These are phyloP conservation scores for Auxenochlorella pyrenoidosa DNA, from an alignment of 139 green algal species.

Conservation along the genomic window DNA sequence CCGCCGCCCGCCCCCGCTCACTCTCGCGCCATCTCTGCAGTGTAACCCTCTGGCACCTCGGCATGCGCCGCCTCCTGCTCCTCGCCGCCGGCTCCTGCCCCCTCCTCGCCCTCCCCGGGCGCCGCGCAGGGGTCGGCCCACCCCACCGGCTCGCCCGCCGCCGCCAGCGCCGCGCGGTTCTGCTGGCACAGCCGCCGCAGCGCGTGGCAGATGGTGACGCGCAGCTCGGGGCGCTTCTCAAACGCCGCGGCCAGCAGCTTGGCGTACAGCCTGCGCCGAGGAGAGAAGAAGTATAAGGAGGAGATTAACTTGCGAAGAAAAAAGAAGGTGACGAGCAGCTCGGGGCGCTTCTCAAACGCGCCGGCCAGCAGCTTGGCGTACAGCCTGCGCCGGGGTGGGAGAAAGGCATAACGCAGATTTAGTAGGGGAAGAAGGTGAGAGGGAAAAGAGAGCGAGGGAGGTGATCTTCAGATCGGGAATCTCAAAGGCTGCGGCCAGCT, in stretches of 20 bases:
- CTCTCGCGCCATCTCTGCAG: constrained; percentile 30
- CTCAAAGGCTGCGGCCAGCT: constrained; percentile 74
- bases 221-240: constrained; percentile 74
- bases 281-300: too few species aligned
- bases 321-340: constrained; percentile 72
- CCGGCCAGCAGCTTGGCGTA: constrained; percentile 57
- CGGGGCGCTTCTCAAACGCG: constrained; percentile 72
- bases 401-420: too few species aligned
- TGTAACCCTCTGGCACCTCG: constrained; percentile 39
- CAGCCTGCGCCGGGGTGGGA: constrained; percentile 31
- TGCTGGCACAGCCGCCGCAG: constrained; percentile 64
- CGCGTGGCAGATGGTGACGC: constrained; percentile 61
- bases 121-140: constrained; percentile 12
- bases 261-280: constrained; percentile 42
- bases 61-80: constrained; percentile 22
- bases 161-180: constrained; percentile 24
- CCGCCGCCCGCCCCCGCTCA: background rate
- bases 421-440: constrained; percentile 61
- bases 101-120: constrained; percentile 36
- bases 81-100: constrained; percentile 6
- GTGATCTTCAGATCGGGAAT: constrained; percentile 79
- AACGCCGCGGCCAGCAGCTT: constrained; percentile 68
- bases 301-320: too few species aligned
- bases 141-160: constrained; percentile 12
- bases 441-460: background rate